Evolutionary conservation across 2,329 filamentous ascomycete species (phyloP).

Genomic region (Diaporthe sp.): DNA sequence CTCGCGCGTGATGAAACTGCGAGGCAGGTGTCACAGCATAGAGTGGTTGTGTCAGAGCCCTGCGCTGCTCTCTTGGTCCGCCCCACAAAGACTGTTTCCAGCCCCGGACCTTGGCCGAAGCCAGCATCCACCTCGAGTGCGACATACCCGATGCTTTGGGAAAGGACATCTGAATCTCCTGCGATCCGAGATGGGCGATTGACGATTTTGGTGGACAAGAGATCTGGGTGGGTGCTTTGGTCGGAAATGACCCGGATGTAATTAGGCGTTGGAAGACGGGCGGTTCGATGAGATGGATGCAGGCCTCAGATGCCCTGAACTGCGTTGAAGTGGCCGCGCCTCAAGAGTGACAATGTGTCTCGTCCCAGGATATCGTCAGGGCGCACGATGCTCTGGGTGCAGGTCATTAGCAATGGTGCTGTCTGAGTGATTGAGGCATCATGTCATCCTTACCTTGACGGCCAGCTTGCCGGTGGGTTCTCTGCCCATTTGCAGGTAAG

Average conservation of each 20-base stretch:
- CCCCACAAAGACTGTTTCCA: neutral
- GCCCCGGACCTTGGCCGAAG: slow-evolving; percentile 1
- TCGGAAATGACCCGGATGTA: slow-evolving; percentile 10
- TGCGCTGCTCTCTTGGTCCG: neutral
- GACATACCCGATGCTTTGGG: slow-evolving; percentile 15
- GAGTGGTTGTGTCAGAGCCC: slow-evolving; percentile 18
- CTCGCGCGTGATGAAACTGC: slow-evolving; percentile 28
- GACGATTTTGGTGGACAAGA: neutral
- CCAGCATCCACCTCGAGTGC: neutral
- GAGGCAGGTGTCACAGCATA: slow-evolving; percentile 12
- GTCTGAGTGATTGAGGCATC: neutral
- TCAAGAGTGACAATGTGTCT: slow-evolving; percentile 19
- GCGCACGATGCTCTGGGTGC: slow-evolving; percentile 22
- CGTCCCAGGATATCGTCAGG: slow-evolving; percentile 32
- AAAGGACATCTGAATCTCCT: neutral
- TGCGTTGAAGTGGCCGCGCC: slow-evolving; percentile 23
- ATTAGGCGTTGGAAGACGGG: neutral
- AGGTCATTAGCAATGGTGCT: neutral
- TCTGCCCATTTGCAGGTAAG: slow-evolving; percentile 21
- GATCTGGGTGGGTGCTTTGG: neutral
- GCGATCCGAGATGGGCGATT: neutral
- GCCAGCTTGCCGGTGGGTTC: slow-evolving; percentile 30
- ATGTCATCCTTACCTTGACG: slow-evolving; percentile 20
- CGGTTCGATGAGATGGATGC: neutral
- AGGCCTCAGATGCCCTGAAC: neutral